Evolutionary conservation across 208 protist species (phyloP), one percentile per base, ranked within the genome.

Genomic region (Acanthamoeba royreba): DNA sequence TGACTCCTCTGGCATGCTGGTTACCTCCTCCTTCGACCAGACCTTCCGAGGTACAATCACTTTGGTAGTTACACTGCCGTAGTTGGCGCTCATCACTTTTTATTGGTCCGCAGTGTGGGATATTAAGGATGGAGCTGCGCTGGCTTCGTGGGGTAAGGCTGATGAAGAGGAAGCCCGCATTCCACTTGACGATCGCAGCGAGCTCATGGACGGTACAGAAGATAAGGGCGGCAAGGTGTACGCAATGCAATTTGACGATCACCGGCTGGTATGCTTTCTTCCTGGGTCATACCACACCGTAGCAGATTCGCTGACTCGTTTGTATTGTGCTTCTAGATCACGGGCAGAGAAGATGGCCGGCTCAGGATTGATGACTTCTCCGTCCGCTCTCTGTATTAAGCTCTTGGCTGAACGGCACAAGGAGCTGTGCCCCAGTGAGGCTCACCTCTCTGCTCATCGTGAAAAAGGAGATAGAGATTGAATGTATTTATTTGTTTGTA

Each of bases 21-120:
- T 92, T 25, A 92, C 88, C 46, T 92, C 88, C 45, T 92, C 88
- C 42, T 92, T 92, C 47, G 88, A 92, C 63, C 61, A 81, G 63
- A 53, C 88, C 31, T 92, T 92, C 88, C 40, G 63, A 61, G 45
- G 74, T 85, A 42, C 31, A 38, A 19, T 55, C 49, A 19, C 49
- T 9, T 55, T 55, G 5, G 25, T 66, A n/a, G n/a, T n/a, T n/a
- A n/a, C n/a, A n/a, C n/a, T n/a, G n/a, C n/a, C n/a, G n/a, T n/a
- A n/a, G n/a, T 28, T 66, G 55, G 11, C 19, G 55, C 55, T 28
- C 55, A 66, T 35, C 4, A 61, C 53, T n/a, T n/a, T n/a, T n/a
- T n/a, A n/a, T n/a, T n/a, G n/a, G 22, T 49, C 11, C 9, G 22
- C n/a, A 85, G 66, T 92, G 19, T 92, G 66, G 63, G 88, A 92